Evolutionary conservation across 192 early-diverging fungal species (phyloP).

Genomic region (Linnemannia schmuckeri): DNA sequence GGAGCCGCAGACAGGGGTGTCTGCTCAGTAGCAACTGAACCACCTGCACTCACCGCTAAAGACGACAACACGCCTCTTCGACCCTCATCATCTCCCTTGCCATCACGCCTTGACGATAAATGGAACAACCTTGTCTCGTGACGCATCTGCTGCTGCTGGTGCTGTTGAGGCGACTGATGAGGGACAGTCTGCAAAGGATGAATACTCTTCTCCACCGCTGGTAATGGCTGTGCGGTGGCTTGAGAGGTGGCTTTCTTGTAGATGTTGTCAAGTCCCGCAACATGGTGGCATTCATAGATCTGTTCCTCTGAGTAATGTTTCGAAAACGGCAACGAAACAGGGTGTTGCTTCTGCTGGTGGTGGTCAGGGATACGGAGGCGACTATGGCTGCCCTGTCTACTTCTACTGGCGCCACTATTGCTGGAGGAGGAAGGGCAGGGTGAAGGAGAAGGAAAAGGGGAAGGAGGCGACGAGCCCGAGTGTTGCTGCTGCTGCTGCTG

Average conservation of each 20-base stretch:
- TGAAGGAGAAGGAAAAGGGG: background rate
- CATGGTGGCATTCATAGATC: conserved; percentile 16
- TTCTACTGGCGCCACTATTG: background rate
- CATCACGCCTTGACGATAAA: background rate
- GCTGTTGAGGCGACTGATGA: background rate
- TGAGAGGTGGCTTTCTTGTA: background rate
- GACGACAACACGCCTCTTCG: background rate
- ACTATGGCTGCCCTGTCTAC: conserved; percentile 5
- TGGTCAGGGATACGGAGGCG: background rate
- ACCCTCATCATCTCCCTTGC: background rate
- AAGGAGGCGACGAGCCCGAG: background rate
- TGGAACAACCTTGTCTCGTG: background rate
- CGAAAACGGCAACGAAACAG: background rate
- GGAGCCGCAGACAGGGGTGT: background rate
- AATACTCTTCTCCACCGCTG: background rate
- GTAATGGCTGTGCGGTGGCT: background rate
- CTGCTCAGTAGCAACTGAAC: background rate
- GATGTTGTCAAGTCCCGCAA: background rate
- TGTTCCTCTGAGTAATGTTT: background rate
- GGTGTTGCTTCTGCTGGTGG: background rate
- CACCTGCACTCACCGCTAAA: background rate
- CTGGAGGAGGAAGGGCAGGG: background rate
- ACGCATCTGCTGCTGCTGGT: background rate
- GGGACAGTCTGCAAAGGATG: background rate
- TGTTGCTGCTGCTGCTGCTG: background rate